Base-by-base conservation (phyloP, 768 basidiomycete species). In the Lentinula sp. region DNA sequence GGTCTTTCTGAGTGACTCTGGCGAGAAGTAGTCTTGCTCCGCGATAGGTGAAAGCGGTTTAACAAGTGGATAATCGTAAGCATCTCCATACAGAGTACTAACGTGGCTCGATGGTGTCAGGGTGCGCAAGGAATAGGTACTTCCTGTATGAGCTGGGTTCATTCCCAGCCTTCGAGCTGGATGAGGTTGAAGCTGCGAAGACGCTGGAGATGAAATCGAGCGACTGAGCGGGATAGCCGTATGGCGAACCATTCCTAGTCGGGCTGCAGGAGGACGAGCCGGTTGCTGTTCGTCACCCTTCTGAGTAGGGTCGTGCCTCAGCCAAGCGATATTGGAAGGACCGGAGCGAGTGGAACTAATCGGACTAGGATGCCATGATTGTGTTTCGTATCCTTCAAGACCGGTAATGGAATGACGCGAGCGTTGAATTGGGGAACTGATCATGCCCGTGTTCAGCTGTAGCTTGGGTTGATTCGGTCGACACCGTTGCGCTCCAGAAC, bases 41-140 rank as follows among this genome's bases (percentile, higher is more conserved):
- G 77, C 78, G 43, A 89, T 88, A 0, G 88, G 86, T 1, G 87
- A 87, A 40, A 88, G 78, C 49, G 80, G 86, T 68, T 77, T 78
- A 28, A 72, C 75, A 52, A 78, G 70, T 0, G 76, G 59, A 40
- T 60, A 42, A 23, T 42, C n/a, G 28, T 50, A 52, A 42, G 69
- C 68, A 85, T 81, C 71, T 87, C 84, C 5, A 80, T 81, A 3
- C 80, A 79, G 1, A 86, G 78, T 46, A 57, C 48, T 70, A 57
- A 64, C 68, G 35, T 64, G 65, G 55, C 0, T 28, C 28, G 66
- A 73, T 35, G 67, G 69, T 21, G 69, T 57, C 31, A 80, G 76
- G 15, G 76, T 70, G 37, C 76, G 78, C 31, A 82, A 68, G 15
- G 78, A 78, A 43, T 76, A 78, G 8, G 76, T 73, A 61, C 79